These are phyloP conservation scores for Hypoxylon subgilvum DNA, from an alignment of 495 filamentous ascomycete species.

Conservation along the genomic window DNA sequence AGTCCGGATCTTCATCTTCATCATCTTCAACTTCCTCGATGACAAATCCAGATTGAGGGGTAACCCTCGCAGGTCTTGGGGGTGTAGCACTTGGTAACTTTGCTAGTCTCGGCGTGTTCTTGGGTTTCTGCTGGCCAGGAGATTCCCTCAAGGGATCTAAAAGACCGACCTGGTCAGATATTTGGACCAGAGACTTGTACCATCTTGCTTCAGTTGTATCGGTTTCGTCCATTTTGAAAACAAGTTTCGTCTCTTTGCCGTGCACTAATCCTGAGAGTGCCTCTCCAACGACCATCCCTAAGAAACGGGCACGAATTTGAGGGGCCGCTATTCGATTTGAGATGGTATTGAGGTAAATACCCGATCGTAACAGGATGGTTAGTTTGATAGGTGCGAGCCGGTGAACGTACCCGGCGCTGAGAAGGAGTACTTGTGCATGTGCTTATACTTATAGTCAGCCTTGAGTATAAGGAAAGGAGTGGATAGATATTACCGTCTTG, in stretches of 20 bases:
- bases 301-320: slow-evolving; percentile 74
- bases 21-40: slow-evolving; percentile 72
- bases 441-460: slow-evolving; percentile 55
- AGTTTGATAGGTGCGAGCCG: slow-evolving; percentile 65
- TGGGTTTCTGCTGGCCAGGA: slow-evolving; percentile 14
- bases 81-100: slow-evolving; percentile 32
- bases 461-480: not conserved
- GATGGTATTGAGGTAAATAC: slow-evolving; percentile 73
- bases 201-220: slow-evolving; percentile 72
- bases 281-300: slow-evolving; percentile 90
- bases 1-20: slow-evolving; percentile 70
- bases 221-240: slow-evolving; percentile 84
- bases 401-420: slow-evolving; percentile 77
- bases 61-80: slow-evolving; percentile 31
- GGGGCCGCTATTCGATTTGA: slow-evolving; percentile 86
- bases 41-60: slow-evolving; percentile 53
- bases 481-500: slow-evolving; percentile 73
- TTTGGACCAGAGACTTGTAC: slow-evolving; percentile 71
- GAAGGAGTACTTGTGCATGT: slow-evolving; percentile 77
- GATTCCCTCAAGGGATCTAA: slow-evolving; percentile 47
- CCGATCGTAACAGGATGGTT: slow-evolving; percentile 68
- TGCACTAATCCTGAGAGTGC: slow-evolving; percentile 82
- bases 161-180: slow-evolving; percentile 69
- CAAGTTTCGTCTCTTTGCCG: slow-evolving; percentile 70
- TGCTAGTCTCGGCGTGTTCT: slow-evolving; percentile 18